Evolutionary conservation across 23 red algal species (phyloP).

Genomic region (Pyropia haitanensis): DNA sequence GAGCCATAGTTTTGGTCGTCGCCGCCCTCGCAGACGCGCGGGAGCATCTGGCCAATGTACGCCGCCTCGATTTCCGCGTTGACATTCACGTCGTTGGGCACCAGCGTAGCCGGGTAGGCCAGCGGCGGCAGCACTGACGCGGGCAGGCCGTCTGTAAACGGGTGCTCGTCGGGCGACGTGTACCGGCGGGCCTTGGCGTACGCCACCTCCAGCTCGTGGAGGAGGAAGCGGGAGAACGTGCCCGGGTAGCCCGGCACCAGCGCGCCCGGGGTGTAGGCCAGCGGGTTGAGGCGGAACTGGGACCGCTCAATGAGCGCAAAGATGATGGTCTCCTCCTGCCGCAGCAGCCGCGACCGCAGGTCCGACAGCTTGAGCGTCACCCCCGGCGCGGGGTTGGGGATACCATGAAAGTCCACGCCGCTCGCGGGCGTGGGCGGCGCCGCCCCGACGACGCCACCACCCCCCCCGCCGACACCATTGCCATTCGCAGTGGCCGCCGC

Average conservation of each 20-base stretch:
- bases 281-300: conserved; percentile 68
- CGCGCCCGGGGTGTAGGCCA: conserved; percentile 56
- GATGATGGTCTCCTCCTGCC: conserved; percentile 99
- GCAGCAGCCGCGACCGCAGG: conserved; percentile 74
- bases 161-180: conserved; percentile 87
- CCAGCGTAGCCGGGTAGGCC: conserved; percentile 61
- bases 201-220: conserved; percentile 81
- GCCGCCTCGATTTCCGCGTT: conserved; percentile 56
- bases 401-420: conserved; percentile 64
- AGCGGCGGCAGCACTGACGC: conserved; percentile 52
- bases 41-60: conserved; percentile 65
- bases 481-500: too few species aligned
- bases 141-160: conserved; percentile 69
- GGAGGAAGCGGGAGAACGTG: conserved; percentile 77
- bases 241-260: conserved; percentile 31
- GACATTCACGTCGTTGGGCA: conserved; percentile 71
- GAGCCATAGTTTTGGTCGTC: conserved; percentile 99
- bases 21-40: conserved; percentile 53
- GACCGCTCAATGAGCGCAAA: conserved; percentile 97
- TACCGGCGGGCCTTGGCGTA: conserved; percentile 82
- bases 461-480: too few species aligned
- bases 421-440: conserved; percentile 6
- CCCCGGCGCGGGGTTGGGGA: conserved; percentile 75
- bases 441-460: not conserved
- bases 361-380: conserved; percentile 40